Evolutionary conservation across 208 protist species (phyloP).

Genomic region (Kentomonas sorsogonicus): DNA sequence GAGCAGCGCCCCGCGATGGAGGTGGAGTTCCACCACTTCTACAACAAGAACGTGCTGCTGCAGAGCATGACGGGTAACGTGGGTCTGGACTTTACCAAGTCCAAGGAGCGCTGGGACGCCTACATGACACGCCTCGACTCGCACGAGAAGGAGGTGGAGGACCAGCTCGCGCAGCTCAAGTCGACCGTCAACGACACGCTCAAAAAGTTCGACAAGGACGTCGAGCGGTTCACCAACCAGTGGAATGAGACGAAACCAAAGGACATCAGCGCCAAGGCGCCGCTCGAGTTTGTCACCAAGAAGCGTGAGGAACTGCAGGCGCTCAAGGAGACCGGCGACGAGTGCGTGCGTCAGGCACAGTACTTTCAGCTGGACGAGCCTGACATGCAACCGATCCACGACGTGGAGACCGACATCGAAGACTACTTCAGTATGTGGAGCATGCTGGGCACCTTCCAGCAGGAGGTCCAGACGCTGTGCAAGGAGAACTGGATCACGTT

Average conservation of each 20-base stretch:
- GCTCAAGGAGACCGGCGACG: constrained; percentile 55
- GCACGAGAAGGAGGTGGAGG: constrained; percentile 90
- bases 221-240: constrained; percentile 88
- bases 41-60: constrained; percentile 91
- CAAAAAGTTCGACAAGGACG: constrained; percentile 71
- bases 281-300: constrained; percentile 78
- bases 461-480: constrained; percentile 72
- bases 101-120: constrained; percentile 63
- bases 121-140: constrained; percentile 88
- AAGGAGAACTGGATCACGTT: constrained; percentile 93
- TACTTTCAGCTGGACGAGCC: constrained; percentile 91
- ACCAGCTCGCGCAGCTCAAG: constrained; percentile 78
- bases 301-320: constrained; percentile 72
- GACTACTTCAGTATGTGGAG: constrained; percentile 85
- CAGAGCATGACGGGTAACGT: constrained; percentile 78
- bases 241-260: constrained; percentile 94
- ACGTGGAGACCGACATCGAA: constrained; percentile 79
- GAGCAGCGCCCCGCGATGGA: constrained; percentile 77
- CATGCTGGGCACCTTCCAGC: constrained; percentile 80
- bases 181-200: constrained; percentile 58
- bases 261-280: constrained; percentile 65
- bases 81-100: constrained; percentile 68
- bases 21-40: constrained; percentile 88
- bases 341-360: constrained; percentile 85
- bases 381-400: constrained; percentile 66